Base-by-base conservation (phyloP, 441 rosid species). In the Gossypium schwendimanii region DNA sequence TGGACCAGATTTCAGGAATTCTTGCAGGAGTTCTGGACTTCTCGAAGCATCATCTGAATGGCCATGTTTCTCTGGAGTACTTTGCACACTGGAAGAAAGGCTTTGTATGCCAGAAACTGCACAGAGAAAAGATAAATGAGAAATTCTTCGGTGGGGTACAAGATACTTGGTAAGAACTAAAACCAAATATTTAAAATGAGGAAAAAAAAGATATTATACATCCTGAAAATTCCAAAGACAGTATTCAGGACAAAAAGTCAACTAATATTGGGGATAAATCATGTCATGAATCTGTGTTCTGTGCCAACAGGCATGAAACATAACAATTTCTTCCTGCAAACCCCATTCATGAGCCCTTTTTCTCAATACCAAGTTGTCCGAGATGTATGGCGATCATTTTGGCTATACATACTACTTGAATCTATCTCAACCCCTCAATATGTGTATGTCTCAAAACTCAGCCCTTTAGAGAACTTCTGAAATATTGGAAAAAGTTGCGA, bases 51-150 rank as follows among this genome's bases (percentile, higher is more conserved):
- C 87, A 75, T 82, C 88, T 33, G 83, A 84, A 76, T 80, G 80
- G 63, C 86, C 88, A 76, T 83, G 81, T 79, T 84, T 86, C 83
- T 84, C 89, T 0, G 89, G 89, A 64, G 89, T 87, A 84, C 87
- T 84, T 73, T 89, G 89, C 75, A 81, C 92, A 71, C 88, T 86
- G 66, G 89, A 87, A 68, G 92, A 86, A 73, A 85, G 86, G 78
- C 89, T 85, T 73, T 86, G 89, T 73, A 84, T 77, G 24, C 86
- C 88, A 66, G 92, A 86, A 83, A 76, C 91, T 81, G 87, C 33
- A 60, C 54, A 47, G 62, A 28, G 7, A 20, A 61, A 75, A 69
- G n/a, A 21, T 52, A 2, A 9, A 55, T 15, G 57, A 41, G 44
- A 18, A 39, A 67, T 15, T 62, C 72, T 20, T 67, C 15, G 12